A percentile compares a stretch with the other conserved stretches of the same genome.
Evolutionary conservation across 2,329 filamentous ascomycete species (phyloP).

Genomic region (Scedosporium minutisporum): DNA sequence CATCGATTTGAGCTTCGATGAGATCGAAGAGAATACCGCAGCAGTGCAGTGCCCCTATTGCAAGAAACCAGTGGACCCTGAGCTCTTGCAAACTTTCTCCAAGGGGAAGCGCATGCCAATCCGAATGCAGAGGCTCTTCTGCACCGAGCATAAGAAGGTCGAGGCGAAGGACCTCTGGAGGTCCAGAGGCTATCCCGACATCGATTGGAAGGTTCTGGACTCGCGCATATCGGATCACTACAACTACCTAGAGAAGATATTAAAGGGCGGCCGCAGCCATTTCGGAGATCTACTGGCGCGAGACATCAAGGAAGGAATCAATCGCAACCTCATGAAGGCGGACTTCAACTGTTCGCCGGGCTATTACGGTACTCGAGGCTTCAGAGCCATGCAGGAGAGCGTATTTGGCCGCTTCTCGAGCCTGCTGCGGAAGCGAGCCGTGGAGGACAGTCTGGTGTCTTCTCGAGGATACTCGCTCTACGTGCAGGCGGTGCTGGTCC

Average conservation of each 20-base stretch:
- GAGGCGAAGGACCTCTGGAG: conserved; percentile 39
- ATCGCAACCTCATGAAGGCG: conserved; percentile 49
- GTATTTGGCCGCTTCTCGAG: conserved; percentile 52
- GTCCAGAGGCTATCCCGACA: conserved; percentile 54
- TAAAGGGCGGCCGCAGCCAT: conserved; percentile 50
- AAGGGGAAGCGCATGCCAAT: conserved; percentile 41
- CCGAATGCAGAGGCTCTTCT: conserved; percentile 52
- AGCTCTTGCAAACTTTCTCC: conserved; percentile 43
- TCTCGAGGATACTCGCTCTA: conserved; percentile 58
- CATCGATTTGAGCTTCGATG: conserved; percentile 4
- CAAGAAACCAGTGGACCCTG: conserved; percentile 44
- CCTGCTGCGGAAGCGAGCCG: conserved; percentile 50
- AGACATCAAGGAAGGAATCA: conserved; percentile 46
- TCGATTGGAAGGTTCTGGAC: conserved; percentile 58
- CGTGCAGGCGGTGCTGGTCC: conserved; percentile 67
- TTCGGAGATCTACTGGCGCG: conserved; percentile 49
- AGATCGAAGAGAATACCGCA: conserved; percentile 2
- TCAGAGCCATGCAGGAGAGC: conserved; percentile 61
- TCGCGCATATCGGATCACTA: conserved; percentile 48
- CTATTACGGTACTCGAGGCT: conserved; percentile 73
- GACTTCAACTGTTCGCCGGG: conserved; percentile 57
- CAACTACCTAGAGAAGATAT: conserved; percentile 43
- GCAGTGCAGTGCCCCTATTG: conserved; percentile 56
- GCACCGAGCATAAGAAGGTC: conserved; percentile 48
- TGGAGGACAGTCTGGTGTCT: conserved; percentile 56